Percentiles rank a stretch among this genome's conserved stretches.
Conservation (phyloP, 768 basidiomycete genomes). For the Leccinellum luteum region DNA sequence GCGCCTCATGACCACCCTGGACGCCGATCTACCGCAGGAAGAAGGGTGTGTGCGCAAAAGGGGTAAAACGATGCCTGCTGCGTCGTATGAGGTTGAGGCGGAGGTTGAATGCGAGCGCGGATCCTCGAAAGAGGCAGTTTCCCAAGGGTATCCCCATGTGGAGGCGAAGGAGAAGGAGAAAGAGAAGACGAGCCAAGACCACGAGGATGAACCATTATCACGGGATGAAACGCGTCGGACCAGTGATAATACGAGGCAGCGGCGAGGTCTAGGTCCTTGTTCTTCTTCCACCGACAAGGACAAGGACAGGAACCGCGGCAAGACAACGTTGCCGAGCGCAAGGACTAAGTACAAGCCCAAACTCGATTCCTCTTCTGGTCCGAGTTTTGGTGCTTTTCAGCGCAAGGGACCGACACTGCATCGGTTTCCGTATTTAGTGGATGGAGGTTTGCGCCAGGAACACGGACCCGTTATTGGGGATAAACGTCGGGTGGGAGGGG, state of each 20-base stretch:
- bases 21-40: slow-evolving; percentile 20
- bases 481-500: not conserved
- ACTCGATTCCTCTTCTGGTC: slow-evolving; percentile 5
- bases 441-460: slow-evolving; percentile 6
- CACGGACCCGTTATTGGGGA: slow-evolving; percentile 5
- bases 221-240: slow-evolving; percentile 4
- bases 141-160: slow-evolving; percentile 1
- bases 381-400: not conserved
- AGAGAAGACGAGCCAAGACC: not conserved
- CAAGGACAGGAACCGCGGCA: not conserved
- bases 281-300: not conserved
- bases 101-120: slow-evolving; percentile 8
- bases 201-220: slow-evolving; percentile 5
- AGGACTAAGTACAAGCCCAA: slow-evolving; percentile 32
- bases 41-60: slow-evolving; percentile 28
- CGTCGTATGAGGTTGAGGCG: not conserved
- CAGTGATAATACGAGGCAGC: not conserved
- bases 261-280: not conserved
- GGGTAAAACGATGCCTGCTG: slow-evolving; percentile 24
- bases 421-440: slow-evolving; percentile 20
- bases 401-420: slow-evolving; percentile 18
- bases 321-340: slow-evolving; percentile 19
- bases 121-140: slow-evolving; percentile 18
- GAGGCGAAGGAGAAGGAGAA: not conserved
- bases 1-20: slow-evolving; percentile 38